phyloP scores from a whole-genome alignment of 1,284 basidiomycete genomes.

The Rugosomyces carneus region DNA sequence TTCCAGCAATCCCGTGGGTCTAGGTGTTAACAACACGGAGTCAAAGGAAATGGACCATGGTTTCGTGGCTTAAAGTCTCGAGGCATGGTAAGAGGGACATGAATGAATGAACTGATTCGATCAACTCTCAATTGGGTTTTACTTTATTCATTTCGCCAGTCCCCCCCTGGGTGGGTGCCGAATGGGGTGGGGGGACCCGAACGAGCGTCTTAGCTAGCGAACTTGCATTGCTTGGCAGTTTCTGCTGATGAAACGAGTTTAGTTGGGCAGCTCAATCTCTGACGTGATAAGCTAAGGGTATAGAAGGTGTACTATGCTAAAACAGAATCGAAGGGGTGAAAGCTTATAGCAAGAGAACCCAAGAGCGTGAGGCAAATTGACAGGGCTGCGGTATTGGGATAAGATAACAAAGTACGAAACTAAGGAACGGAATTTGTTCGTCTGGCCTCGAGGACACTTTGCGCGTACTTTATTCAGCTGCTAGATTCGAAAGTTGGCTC shows the following conservation, averaged over 20 bases:
- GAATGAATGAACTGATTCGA: not conserved
- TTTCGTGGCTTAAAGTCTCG: not conserved
- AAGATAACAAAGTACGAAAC: constrained; percentile 6
- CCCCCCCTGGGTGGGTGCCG: not conserved
- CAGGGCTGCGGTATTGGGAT: constrained; percentile 2
- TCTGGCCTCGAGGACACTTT: not conserved
- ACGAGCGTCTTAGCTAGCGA: not conserved
- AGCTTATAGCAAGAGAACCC: no score
- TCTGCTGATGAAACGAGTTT: not conserved
- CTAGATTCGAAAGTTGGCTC: no score
- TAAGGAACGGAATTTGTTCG: not conserved
- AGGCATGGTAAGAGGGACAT: not conserved
- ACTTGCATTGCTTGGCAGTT: not conserved
- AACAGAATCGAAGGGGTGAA: no score
- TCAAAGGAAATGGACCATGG: not conserved
- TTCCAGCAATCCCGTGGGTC: not conserved
- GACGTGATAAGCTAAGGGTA: not conserved
- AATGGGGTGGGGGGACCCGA: not conserved
- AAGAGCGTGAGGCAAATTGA: not conserved
- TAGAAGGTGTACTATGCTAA: not conserved
- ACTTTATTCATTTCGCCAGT: constrained; percentile 1
- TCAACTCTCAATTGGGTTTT: not conserved
- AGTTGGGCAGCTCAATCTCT: not conserved
- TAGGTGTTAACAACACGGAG: not conserved
- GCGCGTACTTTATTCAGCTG: no score